Evolutionary conservation across 495 filamentous ascomycete genomes (phyloP), one percentile per base, ranked within the genome.

Genomic region (Hyaloscypha bicolor): DNA sequence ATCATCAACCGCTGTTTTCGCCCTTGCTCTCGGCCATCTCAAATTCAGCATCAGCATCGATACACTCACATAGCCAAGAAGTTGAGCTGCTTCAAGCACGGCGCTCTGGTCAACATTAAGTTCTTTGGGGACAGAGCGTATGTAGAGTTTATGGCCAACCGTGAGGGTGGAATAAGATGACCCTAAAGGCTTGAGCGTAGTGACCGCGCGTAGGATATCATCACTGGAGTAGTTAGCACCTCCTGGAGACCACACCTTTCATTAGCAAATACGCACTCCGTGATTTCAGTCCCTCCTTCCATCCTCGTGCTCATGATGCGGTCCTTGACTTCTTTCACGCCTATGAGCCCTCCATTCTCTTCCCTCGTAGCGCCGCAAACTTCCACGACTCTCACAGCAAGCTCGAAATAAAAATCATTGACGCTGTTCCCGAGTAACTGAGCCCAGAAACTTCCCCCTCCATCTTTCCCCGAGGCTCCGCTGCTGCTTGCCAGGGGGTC

Each of bases 321-420:
- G 70, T 91, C 89, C 64, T 86, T 81, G 67, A 95, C 88, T 76
- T 98, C 96, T 19, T 85, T 79, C 1, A 99, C 88, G 8, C 90
- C 92, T 65, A 98, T 90, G 71, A 99, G 76, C 0, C 95, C 95
- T 0, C 95, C 95, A 77, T 99, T 98, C 77, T 97, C 95, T 21
- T 86, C 86, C 63, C 96, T 83, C 48, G 94, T 97, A 60, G 87
- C 88, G 4, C 93, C 82, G 77, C 95, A 99, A 0, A 98, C 87
- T 78, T 97, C 95, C 9, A 99, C 96, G 8, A 98, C 92, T 33
- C 92, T 82, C 48, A 97, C 93, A 0, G 92, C 96, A 56, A 99
- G 84, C 79, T 96, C 94, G 76, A 98, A 98, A 77, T 98, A 98
- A 73, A 98, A 99, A 76, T 98, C 96, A 76, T 97, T 97, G 69